These are phyloP conservation scores for Tetraselmis striata DNA, from an alignment of 139 green algal species.

Conservation along the genomic window DNA sequence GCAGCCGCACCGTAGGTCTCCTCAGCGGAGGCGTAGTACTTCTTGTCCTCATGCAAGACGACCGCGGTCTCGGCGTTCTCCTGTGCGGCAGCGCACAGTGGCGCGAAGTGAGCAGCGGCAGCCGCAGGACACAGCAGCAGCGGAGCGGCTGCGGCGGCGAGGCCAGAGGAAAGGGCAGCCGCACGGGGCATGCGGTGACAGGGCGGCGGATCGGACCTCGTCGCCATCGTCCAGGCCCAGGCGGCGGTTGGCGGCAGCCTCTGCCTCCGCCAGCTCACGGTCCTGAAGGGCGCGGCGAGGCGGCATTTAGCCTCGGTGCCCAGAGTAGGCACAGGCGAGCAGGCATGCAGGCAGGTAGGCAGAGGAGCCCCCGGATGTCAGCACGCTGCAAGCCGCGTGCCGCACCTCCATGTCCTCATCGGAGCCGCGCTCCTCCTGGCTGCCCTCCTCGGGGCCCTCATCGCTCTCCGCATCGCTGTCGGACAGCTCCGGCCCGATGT, in stretches of 20 bases:
- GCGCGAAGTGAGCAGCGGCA: too few species aligned
- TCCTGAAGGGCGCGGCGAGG: background rate
- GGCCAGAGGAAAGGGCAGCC: too few species aligned
- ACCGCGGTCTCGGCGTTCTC: conserved; percentile 54
- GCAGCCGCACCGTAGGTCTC: conserved; percentile 91
- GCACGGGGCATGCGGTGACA: too few species aligned
- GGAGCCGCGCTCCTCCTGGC: background rate
- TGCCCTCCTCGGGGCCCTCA: background rate
- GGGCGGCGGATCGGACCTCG: too few species aligned
- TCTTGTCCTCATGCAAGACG: conserved; percentile 97
- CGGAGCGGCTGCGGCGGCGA: too few species aligned
- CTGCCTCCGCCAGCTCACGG: background rate
- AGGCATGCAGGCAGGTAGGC: too few species aligned
- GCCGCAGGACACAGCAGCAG: too few species aligned
- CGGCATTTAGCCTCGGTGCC: too few species aligned
- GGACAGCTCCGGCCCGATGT: conserved; percentile 86
- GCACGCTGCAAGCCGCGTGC: too few species aligned
- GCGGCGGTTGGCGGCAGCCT: background rate
- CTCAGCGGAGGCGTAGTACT: conserved; percentile 96
- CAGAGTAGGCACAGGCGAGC: too few species aligned
- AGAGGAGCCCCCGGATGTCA: too few species aligned
- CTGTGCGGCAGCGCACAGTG: too few species aligned
- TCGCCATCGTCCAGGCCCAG: background rate
- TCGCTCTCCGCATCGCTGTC: conserved; percentile 47
- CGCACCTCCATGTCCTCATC: background rate